Conservation (phyloP, 2,329 filamentous ascomycete species). For the Aspergillus fumigatiaffinis region DNA sequence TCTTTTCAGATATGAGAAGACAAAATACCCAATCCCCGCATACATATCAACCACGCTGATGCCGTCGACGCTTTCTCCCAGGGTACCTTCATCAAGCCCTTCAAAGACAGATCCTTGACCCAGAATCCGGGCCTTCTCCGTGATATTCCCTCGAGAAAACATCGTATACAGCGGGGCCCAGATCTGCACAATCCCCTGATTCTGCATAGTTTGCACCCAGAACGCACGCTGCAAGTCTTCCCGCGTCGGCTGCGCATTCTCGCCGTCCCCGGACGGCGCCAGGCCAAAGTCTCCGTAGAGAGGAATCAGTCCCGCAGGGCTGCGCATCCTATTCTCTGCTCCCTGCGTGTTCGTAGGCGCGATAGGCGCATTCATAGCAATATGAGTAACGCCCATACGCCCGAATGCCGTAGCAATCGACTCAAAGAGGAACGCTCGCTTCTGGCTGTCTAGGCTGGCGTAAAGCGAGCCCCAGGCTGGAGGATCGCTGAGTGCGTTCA, state of each 20-base stretch:
- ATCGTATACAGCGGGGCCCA: slow-evolving; percentile 92
- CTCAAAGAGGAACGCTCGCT: slow-evolving; percentile 38
- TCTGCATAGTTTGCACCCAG: slow-evolving; percentile 76
- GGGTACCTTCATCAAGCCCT: slow-evolving; percentile 25
- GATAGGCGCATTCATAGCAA: slow-evolving; percentile 59
- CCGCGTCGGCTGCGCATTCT: slow-evolving; percentile 27
- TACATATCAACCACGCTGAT: slow-evolving; percentile 69
- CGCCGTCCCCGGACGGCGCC: slow-evolving; percentile 13
- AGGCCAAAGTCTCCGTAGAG: slow-evolving; percentile 73
- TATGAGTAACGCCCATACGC: slow-evolving; percentile 45
- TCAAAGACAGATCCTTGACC: slow-evolving; percentile 36
- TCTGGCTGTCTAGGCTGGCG: slow-evolving; percentile 19
- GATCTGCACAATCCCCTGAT: slow-evolving; percentile 70
- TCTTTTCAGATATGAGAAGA: slow-evolving; percentile 72
- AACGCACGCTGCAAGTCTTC: slow-evolving; percentile 64
- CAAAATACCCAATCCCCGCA: slow-evolving; percentile 91
- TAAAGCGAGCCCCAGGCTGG: slow-evolving; percentile 28
- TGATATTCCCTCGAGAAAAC: slow-evolving; percentile 89
- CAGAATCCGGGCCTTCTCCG: slow-evolving; percentile 77
- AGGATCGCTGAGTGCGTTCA: slow-evolving; percentile 40
- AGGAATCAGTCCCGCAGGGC: slow-evolving; percentile 65
- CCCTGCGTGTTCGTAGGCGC: slow-evolving; percentile 29
- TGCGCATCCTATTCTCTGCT: slow-evolving; percentile 66
- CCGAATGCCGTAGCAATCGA: slow-evolving; percentile 41
- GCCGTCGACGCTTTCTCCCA: slow-evolving; percentile 21